A percentile compares a stretch with the other conserved stretches of the same genome.
Evolutionary conservation across 2,329 filamentous ascomycete genomes (phyloP).

Genomic region (Knufia fluminis): DNA sequence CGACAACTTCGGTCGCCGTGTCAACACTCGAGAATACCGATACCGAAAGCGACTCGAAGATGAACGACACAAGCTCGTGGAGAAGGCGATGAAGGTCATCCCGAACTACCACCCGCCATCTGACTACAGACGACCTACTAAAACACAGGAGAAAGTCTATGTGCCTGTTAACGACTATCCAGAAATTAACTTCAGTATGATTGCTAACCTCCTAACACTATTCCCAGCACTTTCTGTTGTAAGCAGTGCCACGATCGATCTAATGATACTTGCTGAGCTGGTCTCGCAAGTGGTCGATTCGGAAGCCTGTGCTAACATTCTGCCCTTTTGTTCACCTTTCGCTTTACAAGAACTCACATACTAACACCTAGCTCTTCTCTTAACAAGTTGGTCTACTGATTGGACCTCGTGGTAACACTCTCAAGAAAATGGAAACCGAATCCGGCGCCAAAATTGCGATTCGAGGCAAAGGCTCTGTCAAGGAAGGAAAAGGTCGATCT

Average conservation of each 20-base stretch:
- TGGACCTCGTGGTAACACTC: conserved; percentile 97
- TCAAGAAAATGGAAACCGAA: conserved; percentile 99
- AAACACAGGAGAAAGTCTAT: conserved; percentile 99
- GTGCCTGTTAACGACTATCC: conserved; percentile 99
- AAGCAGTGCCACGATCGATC: conserved; percentile 30
- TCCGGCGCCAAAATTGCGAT: conserved; percentile 98
- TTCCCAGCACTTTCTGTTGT: conserved; percentile 45
- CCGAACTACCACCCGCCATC: conserved; percentile 98
- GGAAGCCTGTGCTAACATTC: conserved; percentile 29
- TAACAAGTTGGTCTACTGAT: conserved; percentile 99
- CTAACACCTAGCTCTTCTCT: conserved; percentile 86
- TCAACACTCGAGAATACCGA: conserved; percentile 97
- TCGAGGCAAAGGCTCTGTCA: conserved; percentile 97
- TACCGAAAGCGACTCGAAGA: conserved; percentile 98
- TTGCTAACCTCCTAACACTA: conserved; percentile 97
- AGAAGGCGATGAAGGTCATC: conserved; percentile 99
- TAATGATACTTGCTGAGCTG: conserved; percentile 28
- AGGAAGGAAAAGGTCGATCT: conserved; percentile 98
- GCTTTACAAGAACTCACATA: conserved; percentile 37
- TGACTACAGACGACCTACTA: conserved; percentile 96
- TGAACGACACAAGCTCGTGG: conserved; percentile 94
- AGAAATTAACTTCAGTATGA: conserved; percentile 99
- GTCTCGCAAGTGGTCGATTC: conserved; percentile 17
- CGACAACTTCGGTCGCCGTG: conserved; percentile 98
- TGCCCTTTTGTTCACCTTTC: conserved; percentile 24